These are phyloP conservation scores for Athelia sp. DNA, from an alignment of 1,284 basidiomycete species.

Conservation along the genomic window DNA sequence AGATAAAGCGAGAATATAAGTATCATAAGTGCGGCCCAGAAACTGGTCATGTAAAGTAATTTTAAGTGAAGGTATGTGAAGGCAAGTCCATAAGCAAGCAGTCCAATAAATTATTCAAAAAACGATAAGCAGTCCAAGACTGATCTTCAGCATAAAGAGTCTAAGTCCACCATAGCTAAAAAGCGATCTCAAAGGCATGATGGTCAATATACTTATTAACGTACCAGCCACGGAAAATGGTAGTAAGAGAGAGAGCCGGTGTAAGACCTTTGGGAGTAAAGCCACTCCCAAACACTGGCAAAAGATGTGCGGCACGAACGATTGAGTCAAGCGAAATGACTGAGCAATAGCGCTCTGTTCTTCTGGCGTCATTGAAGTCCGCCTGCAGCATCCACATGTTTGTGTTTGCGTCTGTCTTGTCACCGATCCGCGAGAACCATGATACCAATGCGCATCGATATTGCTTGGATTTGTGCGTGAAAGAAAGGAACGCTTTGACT, in stretches of 20 bases:
- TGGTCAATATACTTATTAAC: conserved; percentile 3
- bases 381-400: conserved; percentile 8
- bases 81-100: no score
- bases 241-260: background rate
- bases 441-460: conserved; percentile 7
- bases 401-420: conserved; percentile 3
- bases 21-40: no score
- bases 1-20: no score
- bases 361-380: background rate
- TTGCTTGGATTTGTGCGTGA: background rate
- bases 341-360: background rate
- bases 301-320: conserved; percentile 5
- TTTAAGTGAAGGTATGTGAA: no score
- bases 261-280: no score
- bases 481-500: background rate
- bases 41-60: no score
- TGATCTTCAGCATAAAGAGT: no score
- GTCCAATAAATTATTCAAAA: no score
- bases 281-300: background rate
- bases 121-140: no score
- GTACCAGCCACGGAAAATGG: background rate
- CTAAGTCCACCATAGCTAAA: no score
- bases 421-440: conserved; percentile 8
- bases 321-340: conserved; percentile 5
- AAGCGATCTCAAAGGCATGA: conserved; percentile 1